Conservation (phyloP, 2,329 filamentous ascomycete genomes). For the Claviceps sp. region DNA sequence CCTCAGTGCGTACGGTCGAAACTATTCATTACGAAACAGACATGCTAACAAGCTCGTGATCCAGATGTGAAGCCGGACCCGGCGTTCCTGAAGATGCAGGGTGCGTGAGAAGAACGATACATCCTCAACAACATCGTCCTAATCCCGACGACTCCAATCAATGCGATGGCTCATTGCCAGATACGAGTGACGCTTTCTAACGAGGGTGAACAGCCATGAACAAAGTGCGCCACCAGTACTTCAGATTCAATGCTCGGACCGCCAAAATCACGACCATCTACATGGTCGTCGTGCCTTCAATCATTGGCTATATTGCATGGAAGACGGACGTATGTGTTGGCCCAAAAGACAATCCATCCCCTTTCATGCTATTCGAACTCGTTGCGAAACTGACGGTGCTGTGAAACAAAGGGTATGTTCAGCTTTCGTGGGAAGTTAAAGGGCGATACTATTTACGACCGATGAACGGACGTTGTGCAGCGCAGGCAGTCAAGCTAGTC, state of each 20-base stretch:
- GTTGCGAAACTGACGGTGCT: constrained; percentile 11
- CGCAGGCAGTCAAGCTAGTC: constrained; percentile 7
- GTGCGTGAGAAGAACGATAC: constrained; percentile 16
- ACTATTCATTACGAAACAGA: background rate
- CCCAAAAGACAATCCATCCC: background rate
- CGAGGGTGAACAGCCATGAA: constrained; percentile 52
- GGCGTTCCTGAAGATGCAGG: constrained; percentile 27
- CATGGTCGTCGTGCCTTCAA: constrained; percentile 55
- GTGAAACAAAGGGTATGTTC: constrained; percentile 58
- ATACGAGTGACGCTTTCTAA: constrained; percentile 10
- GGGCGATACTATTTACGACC: constrained; percentile 75
- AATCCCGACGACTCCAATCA: background rate
- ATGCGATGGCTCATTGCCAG: background rate
- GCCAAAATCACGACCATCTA: constrained; percentile 71
- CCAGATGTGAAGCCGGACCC: constrained; percentile 29
- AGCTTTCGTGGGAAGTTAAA: constrained; percentile 76
- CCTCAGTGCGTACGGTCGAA: constrained; percentile 18
- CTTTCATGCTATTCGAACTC: background rate
- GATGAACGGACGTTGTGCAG: constrained; percentile 29
- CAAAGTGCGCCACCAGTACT: constrained; percentile 81
- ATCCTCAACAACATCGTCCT: background rate
- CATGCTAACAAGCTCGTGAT: constrained; percentile 13
- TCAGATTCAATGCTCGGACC: constrained; percentile 81
- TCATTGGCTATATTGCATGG: constrained; percentile 60
- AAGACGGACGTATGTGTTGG: constrained; percentile 67